Conservation (phyloP, 2,329 filamentous ascomycete genomes). For the Alternaria arbusti region DNA sequence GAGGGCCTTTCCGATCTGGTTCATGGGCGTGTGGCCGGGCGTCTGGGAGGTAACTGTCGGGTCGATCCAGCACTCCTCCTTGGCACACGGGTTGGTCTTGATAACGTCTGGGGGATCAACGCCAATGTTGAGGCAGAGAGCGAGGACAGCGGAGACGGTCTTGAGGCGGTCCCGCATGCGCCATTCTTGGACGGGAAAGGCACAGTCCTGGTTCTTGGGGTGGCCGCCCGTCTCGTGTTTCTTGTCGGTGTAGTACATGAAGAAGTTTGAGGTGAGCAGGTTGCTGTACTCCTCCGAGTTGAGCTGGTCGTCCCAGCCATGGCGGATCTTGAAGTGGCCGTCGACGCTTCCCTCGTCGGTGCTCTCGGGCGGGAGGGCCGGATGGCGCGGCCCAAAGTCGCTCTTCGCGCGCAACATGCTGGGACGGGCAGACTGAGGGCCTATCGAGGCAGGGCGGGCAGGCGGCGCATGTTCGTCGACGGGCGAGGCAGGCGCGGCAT, state of each 20-base stretch:
- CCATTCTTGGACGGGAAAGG: constrained; percentile 82
- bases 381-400: constrained; percentile 62
- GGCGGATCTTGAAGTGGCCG: constrained; percentile 67
- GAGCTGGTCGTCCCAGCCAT: constrained; percentile 93
- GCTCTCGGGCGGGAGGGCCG: constrained; percentile 29
- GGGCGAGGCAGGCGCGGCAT: constrained; percentile 20
- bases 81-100: constrained; percentile 91
- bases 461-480: constrained; percentile 36
- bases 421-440: constrained; percentile 51
- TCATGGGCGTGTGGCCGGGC: constrained; percentile 79
- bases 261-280: constrained; percentile 88
- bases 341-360: constrained; percentile 55
- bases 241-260: constrained; percentile 99
- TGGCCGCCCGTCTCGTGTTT: constrained; percentile 93
- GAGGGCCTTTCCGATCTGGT: constrained; percentile 94
- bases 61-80: constrained; percentile 96
- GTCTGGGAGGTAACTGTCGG: constrained; percentile 76
- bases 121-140: constrained; percentile 94
- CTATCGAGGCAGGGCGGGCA: constrained; percentile 61
- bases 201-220: constrained; percentile 66
- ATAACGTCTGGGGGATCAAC: constrained; percentile 97
- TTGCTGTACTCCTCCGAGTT: constrained; percentile 89
- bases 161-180: constrained; percentile 96
- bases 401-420: constrained; percentile 62
- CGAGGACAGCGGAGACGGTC: constrained; percentile 92